Conservation (phyloP, 2,329 filamentous ascomycete genomes). For the Ramularia collo-cygni region DNA sequence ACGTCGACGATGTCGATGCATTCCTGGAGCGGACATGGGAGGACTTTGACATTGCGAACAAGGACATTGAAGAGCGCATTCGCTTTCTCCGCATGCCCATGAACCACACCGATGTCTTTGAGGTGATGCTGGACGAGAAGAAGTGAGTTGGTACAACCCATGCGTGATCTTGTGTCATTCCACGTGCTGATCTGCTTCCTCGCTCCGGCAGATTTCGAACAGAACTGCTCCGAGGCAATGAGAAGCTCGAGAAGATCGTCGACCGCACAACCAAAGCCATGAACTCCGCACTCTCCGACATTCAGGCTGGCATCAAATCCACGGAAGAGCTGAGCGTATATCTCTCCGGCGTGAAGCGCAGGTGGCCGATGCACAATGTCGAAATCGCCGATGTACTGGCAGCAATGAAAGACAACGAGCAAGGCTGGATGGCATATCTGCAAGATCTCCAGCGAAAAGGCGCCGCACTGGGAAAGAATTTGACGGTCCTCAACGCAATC, state of each 20-base stretch:
- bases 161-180: too few relatives aligned
- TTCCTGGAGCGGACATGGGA: conserved; percentile 82
- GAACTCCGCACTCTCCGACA: conserved; percentile 70
- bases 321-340: conserved; percentile 73
- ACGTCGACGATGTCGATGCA: conserved; percentile 89
- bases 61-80: conserved; percentile 74
- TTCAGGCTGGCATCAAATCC: conserved; percentile 68
- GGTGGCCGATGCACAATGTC: conserved; percentile 50
- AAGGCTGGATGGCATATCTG: conserved; percentile 81
- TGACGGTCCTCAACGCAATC: conserved; percentile 67
- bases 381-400: conserved; percentile 69
- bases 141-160: conserved; percentile 25
- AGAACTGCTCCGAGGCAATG: conserved; percentile 78
- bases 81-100: conserved; percentile 76
- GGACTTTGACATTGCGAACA: conserved; percentile 70
- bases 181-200: too few relatives aligned
- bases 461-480: conserved; percentile 59
- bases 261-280: conserved; percentile 69
- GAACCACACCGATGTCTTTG: conserved; percentile 73
- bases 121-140: conserved; percentile 79
- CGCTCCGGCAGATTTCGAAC: conserved; percentile 55
- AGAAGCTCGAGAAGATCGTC: conserved; percentile 84
- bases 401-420: conserved; percentile 87
- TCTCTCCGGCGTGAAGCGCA: conserved; percentile 51
- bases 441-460: conserved; percentile 67